Percentiles rank a stretch among this genome's conserved stretches.
phyloP scores from a whole-genome alignment of 371 early-diverging fungal species.

The Mucor indicus region DNA sequence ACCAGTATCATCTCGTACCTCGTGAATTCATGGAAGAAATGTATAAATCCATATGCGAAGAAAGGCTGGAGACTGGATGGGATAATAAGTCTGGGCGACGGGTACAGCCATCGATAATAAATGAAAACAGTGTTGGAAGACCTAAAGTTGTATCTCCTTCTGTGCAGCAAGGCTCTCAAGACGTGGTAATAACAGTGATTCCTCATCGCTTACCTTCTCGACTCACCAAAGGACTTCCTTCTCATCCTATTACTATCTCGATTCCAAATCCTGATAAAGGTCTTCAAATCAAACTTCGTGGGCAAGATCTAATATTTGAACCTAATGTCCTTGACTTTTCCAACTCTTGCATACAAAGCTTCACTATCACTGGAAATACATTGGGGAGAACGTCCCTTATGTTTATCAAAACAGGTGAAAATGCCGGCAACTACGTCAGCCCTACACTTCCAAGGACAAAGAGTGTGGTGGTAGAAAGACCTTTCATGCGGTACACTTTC shows the following conservation, averaged over 20 bases:
- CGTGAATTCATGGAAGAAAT: conserved; percentile 49
- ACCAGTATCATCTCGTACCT: conserved; percentile 42
- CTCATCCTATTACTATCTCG: conserved; percentile 57
- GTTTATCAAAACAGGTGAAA: conserved; percentile 55
- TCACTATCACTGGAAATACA: conserved; percentile 59
- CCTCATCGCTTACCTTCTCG: conserved; percentile 57
- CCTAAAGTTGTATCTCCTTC: conserved; percentile 19
- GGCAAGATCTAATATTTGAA: conserved; percentile 56
- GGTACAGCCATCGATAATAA: background rate
- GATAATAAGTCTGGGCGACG: conserved; percentile 30
- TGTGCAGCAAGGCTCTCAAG: conserved; percentile 22
- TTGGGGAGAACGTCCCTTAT: conserved; percentile 68
- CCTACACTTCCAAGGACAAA: conserved; percentile 56
- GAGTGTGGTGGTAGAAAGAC: conserved; percentile 62
- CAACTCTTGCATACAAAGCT: conserved; percentile 51
- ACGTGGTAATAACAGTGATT: conserved; percentile 36
- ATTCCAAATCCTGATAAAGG: conserved; percentile 61
- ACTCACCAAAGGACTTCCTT: conserved; percentile 56
- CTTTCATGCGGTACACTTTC: conserved; percentile 69
- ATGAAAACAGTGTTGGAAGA: conserved; percentile 3
- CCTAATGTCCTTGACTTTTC: conserved; percentile 63
- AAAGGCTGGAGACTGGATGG: conserved; percentile 59
- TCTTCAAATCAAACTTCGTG: conserved; percentile 61
- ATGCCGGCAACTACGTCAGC: conserved; percentile 55
- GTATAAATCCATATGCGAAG: conserved; percentile 46